A percentile compares a stretch with the other conserved stretches of the same genome.
phyloP scores from a whole-genome alignment of 73 alveolate genomes.

The Paramecium biaurelia region DNA sequence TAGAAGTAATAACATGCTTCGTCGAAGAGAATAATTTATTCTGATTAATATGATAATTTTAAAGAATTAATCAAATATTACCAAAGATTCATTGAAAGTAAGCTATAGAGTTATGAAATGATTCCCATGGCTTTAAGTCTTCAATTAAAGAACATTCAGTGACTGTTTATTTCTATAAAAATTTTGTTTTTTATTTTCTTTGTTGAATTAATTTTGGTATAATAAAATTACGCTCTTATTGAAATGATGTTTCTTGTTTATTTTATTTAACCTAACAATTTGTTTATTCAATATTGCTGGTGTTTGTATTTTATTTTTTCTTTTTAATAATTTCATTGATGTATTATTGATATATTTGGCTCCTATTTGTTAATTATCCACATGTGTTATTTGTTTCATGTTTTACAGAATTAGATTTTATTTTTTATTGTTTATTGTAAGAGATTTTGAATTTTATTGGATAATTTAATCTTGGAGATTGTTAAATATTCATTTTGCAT shows the following conservation, averaged over 20 bases:
- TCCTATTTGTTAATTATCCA: background rate
- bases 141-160: background rate
- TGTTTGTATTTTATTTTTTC: background rate
- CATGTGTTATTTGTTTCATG: background rate
- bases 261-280: background rate
- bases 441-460: background rate
- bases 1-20: conserved; percentile 2
- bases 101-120: background rate
- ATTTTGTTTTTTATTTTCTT: background rate
- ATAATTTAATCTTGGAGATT: background rate
- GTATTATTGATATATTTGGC: background rate
- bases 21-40: background rate
- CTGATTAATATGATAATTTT: background rate
- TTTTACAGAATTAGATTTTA: background rate
- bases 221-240: background rate
- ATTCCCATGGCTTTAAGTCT: background rate
- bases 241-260: background rate
- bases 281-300: background rate
- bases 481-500: background rate
- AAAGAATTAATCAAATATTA: background rate
- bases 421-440: background rate
- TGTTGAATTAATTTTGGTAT: background rate
- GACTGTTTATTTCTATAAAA: background rate
- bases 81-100: background rate
- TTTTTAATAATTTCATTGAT: background rate